Base-by-base conservation (phyloP, 148 eudicot genomes). In the Vaccinium darrowii region DNA sequence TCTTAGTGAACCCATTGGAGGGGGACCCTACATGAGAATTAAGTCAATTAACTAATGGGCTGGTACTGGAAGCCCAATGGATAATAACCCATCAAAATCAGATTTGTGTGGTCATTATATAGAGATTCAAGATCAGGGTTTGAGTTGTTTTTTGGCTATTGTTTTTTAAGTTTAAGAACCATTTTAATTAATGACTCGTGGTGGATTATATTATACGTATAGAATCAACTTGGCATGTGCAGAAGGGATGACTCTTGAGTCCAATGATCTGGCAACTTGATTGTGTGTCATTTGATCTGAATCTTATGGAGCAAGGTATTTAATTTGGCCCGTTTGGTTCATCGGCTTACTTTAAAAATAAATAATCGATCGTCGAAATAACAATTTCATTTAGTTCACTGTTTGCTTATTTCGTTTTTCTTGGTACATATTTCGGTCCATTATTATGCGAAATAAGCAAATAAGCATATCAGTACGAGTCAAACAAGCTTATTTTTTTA, bases 221-320 rank as follows among this genome's bases (percentile, higher is more conserved):
- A 67, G 72, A 21, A 71, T 71, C 25, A 80, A 67, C 73, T 71
- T 80, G 79, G 25, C 86, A 80, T 85, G 86, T 85, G 86, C 69
- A 85, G 23, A 67, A 69, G 69, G 36, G 43, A 79, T 57, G 57
- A 85, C 21, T 39, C 71, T 54, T 69, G 83, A 85, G 72, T 23
- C 72, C 77, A 69, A 16, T 80, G 78, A 72, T 56, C 86, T 72
- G 80, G 39, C 80, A 23, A 85, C 63, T 65, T 57, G 73, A 80
- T 80, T 69, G 56, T 80, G 56, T 80, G 16, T 85, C 30, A 39
- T 8, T 16, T 72, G 25, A 33, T 85, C 50, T 72, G 56, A 79
- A 65, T 79, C 83, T 84, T 54, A 1, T 52, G 52, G 56, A 54
- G 30, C 18, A 54, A 36, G 58, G 52, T 69, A 69, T 23, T 43